These are phyloP conservation scores for Dalbergia cultrata DNA, from an alignment of 306 rosid species.

Conservation along the genomic window DNA sequence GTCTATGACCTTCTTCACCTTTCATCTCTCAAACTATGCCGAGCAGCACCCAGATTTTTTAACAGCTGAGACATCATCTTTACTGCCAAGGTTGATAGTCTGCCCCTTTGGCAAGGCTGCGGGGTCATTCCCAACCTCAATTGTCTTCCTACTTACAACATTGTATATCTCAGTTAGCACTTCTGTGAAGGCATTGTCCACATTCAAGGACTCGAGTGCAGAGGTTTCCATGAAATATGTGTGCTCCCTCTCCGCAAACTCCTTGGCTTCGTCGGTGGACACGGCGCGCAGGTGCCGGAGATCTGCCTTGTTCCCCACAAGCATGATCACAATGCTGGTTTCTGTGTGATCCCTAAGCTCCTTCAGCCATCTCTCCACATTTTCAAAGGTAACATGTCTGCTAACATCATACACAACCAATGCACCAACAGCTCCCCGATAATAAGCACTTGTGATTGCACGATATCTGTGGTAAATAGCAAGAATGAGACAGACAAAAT, in stretches of 20 bases:
- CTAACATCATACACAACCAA: slow-evolving; percentile 81
- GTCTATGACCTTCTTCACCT: slow-evolving; percentile 13
- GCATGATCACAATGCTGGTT: slow-evolving; percentile 74
- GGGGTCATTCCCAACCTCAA: slow-evolving; percentile 66
- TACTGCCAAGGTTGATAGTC: slow-evolving; percentile 61
- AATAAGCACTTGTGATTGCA: slow-evolving; percentile 87
- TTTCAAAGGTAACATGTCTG: slow-evolving; percentile 74
- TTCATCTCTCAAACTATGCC: slow-evolving; percentile 52
- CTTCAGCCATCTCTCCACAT: slow-evolving; percentile 83
- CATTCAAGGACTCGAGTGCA: slow-evolving; percentile 78
- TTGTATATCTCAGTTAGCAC: slow-evolving; percentile 78
- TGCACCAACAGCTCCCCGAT: slow-evolving; percentile 89
- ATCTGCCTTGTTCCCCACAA: slow-evolving; percentile 90
- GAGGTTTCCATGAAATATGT: slow-evolving; percentile 87
- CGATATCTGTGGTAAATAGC: slow-evolving; percentile 61
- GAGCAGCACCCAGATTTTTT: slow-evolving; percentile 76
- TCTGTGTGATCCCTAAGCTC: slow-evolving; percentile 87
- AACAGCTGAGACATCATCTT: slow-evolving; percentile 78
- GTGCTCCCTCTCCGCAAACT: slow-evolving; percentile 70
- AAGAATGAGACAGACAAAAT: slow-evolving; percentile 17
- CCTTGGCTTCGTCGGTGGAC: slow-evolving; percentile 65
- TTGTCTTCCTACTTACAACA: slow-evolving; percentile 74
- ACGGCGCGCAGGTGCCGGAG: slow-evolving; percentile 71
- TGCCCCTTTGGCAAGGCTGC: slow-evolving; percentile 71
- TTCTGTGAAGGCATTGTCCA: slow-evolving; percentile 75